These are phyloP conservation scores for Phytophthora brassicae DNA, from an alignment of 352 stramenopile species.

Conservation along the genomic window DNA sequence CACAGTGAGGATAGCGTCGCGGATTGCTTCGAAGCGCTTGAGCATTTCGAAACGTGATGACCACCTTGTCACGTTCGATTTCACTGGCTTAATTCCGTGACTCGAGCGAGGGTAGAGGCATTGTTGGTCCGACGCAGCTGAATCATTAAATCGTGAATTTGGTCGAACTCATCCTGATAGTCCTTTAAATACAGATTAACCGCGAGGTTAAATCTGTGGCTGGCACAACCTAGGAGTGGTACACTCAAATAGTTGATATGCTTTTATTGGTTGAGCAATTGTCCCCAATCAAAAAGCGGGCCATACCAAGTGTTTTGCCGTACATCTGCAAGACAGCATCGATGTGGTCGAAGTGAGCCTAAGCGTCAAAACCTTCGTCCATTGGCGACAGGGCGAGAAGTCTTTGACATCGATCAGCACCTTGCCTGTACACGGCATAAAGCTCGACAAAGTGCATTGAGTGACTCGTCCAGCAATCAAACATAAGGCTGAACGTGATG, in stretches of 20 bases:
- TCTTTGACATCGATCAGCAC: not conserved
- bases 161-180: constrained; percentile 1
- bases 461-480: too few species aligned
- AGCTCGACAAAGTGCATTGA: not conserved
- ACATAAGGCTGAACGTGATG: not conserved
- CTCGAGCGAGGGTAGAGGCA: not conserved
- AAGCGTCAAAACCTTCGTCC: constrained; percentile 7
- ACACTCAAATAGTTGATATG: not conserved
- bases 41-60: constrained; percentile 6
- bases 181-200: constrained; percentile 3
- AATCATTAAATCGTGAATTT: constrained; percentile 7
- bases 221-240: constrained; percentile 15
- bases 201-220: constrained; percentile 6
- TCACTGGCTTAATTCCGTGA: constrained; percentile 1
- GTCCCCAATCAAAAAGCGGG: constrained; percentile 4
- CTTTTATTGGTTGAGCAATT: constrained; percentile 17
- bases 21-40: constrained; percentile 5
- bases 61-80: not conserved
- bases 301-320: constrained; percentile 4
- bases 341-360: constrained; percentile 17
- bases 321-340: too few species aligned
- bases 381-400: constrained; percentile 14
- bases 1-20: too few species aligned
- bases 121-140: constrained; percentile 16
- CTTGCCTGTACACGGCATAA: not conserved